A percentile compares a stretch with the other conserved stretches of the same genome.
phyloP scores from a whole-genome alignment of 805 yeast genomes.

The Ogataea pignaliae region DNA sequence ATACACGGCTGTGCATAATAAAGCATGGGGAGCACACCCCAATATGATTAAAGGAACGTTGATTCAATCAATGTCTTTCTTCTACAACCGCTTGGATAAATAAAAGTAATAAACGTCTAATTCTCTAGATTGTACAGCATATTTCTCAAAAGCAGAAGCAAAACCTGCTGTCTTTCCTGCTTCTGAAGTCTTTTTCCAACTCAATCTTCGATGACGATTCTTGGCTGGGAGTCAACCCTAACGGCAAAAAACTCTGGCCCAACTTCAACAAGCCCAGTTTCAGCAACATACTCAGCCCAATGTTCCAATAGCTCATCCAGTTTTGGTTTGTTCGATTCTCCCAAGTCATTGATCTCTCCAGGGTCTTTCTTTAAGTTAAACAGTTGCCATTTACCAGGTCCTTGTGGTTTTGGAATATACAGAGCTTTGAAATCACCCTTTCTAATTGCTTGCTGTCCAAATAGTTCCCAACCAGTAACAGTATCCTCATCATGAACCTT shows the following conservation, averaged over 20 bases:
- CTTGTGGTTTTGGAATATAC: conserved; percentile 45
- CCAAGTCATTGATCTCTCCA: conserved; percentile 47
- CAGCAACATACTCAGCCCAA: conserved; percentile 51
- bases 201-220: too few species aligned
- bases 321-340: conserved; percentile 32
- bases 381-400: conserved; percentile 47
- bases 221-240: too few species aligned
- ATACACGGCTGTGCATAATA: too few species aligned
- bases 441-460: conserved; percentile 53
- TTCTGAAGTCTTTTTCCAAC: too few species aligned
- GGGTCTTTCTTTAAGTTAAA: conserved; percentile 36
- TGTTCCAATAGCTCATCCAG: conserved; percentile 39
- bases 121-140: too few species aligned
- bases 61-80: too few species aligned
- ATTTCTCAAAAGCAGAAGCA: too few species aligned
- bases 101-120: too few species aligned
- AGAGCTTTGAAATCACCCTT: conserved; percentile 45
- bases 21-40: too few species aligned
- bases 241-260: conserved; percentile 2
- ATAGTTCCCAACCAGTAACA: conserved; percentile 54
- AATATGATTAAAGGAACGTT: too few species aligned
- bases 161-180: too few species aligned
- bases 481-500: conserved; percentile 38
- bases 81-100: too few species aligned
- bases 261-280: conserved; percentile 41